Conservation (phyloP, 2,329 filamentous ascomycete genomes). For the Acarospora socialis region DNA sequence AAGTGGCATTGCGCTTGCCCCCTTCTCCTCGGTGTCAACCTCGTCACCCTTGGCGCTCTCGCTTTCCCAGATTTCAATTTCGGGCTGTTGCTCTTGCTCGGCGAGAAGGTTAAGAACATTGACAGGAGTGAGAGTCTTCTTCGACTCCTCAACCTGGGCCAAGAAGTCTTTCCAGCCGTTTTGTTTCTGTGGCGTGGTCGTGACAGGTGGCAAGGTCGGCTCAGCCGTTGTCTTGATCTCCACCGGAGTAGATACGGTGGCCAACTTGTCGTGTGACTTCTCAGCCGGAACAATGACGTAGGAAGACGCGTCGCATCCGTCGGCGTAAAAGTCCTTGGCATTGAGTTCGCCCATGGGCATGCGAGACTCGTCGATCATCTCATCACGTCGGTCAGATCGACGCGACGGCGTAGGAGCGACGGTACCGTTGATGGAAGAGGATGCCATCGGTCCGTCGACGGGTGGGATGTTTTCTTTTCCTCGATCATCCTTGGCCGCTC, state of each 20-base stretch:
- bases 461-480: constrained; percentile 94
- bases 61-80: constrained; percentile 56
- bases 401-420: constrained; percentile 18
- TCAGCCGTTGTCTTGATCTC: too few species aligned
- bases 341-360: constrained; percentile 53
- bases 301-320: constrained; percentile 48
- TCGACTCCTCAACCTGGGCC: constrained; percentile 5
- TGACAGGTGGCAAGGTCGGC: too few species aligned
- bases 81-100: constrained; percentile 34
- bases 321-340: constrained; percentile 51
- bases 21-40: constrained; percentile 13
- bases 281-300: constrained; percentile 41
- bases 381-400: too few species aligned
- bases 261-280: constrained; percentile 18
- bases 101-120: constrained; percentile 38
- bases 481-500: constrained; percentile 36
- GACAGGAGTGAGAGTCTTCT: constrained; percentile 19
- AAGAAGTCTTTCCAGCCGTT: constrained; percentile 8
- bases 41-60: constrained; percentile 45
- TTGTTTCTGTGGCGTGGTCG: constrained; percentile 17
- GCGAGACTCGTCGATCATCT: constrained; percentile 51
- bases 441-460: constrained; percentile 36
- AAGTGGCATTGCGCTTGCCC: too few species aligned
- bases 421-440: constrained; percentile 49
- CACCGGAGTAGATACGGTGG: too few species aligned